Conservation (phyloP, 2,329 filamentous ascomycete species). For the Ascochyta fabae region DNA sequence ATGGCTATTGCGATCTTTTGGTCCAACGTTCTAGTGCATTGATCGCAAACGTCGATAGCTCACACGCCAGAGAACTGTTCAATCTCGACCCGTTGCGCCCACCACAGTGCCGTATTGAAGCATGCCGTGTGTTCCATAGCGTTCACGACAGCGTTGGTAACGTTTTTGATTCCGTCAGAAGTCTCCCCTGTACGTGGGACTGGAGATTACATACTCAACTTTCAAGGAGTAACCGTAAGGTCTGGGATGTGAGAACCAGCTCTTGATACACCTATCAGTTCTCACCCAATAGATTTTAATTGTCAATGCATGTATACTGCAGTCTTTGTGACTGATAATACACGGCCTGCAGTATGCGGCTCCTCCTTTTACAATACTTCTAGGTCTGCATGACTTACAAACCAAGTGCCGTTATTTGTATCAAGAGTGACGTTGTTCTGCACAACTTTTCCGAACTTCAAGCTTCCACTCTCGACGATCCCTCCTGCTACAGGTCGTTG, state of each 20-base stretch:
- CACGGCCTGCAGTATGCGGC: not conserved
- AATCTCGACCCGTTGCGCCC: not conserved
- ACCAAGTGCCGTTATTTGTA: slow-evolving; percentile 44
- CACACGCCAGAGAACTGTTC: not conserved
- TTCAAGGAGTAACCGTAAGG: not conserved
- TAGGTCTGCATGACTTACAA: slow-evolving; percentile 38
- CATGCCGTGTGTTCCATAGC: not conserved
- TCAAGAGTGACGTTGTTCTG: slow-evolving; percentile 46
- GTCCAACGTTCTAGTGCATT: not conserved
- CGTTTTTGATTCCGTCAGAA: too few relatives aligned
- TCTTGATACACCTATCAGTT: not conserved
- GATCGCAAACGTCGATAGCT: not conserved
- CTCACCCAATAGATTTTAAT: too few relatives aligned
- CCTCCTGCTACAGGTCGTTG: slow-evolving; percentile 58
- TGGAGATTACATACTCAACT: not conserved
- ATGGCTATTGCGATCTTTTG: not conserved
- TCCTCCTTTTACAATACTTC: slow-evolving; percentile 27
- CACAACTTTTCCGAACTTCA: slow-evolving; percentile 56
- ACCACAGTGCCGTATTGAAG: not conserved
- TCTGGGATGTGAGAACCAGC: not conserved
- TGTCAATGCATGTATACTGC: not conserved
- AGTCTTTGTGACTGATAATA: not conserved
- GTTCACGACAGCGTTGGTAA: not conserved
- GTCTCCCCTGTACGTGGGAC: not conserved
- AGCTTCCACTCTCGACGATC: slow-evolving; percentile 62